Evolutionary conservation across 2,329 filamentous ascomycete species (phyloP), one percentile per base, ranked within the genome.

Genomic region (Aaosphaeria arxii): DNA sequence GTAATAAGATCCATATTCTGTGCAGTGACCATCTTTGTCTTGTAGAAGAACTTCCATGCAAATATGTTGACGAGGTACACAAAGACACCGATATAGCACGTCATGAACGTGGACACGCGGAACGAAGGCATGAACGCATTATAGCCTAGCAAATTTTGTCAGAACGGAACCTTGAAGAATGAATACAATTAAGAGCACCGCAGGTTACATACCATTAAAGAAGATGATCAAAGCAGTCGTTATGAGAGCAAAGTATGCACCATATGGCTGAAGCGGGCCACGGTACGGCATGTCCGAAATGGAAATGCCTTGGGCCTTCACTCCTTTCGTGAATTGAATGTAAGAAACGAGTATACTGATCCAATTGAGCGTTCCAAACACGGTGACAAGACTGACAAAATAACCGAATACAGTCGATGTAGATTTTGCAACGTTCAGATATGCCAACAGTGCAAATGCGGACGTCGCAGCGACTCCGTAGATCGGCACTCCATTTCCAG

Each of bases 331-430:
- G 72, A 86, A 86, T 5, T 81, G 79, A 39, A 86, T 66, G 62
- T 80, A 83, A 4, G 83, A 77, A 47, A 85, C 74, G 54, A 77
- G 77, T 52, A 76, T 77, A 42, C 75, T 75, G 46, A 79, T 74
- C 80, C 79, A 83, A 29, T 74, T 77, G 46, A 81, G 78, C 58
- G 80, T 74, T 0, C 76, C 78, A 0, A 74, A 77, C 1, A 77
- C 75, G 49, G 77, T 88, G 17, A 82, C 85, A 48, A 89, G 80
- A 64, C 87, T 88, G 56, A 82, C 78, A 65, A 89, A 87, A 83
- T 86, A 89, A 42, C 74, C 75, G 63, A 89, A 89, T 9, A 78
- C 67, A 28, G 73, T 70, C 5, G 71, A 67, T 4, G 73, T 73
- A 17, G 65, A 72, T 51, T 66, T 75, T 29, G 71, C 74, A 17